Base-by-base conservation (phyloP, 2,329 filamentous ascomycete species). In the Colletotrichum aenigma region DNA sequence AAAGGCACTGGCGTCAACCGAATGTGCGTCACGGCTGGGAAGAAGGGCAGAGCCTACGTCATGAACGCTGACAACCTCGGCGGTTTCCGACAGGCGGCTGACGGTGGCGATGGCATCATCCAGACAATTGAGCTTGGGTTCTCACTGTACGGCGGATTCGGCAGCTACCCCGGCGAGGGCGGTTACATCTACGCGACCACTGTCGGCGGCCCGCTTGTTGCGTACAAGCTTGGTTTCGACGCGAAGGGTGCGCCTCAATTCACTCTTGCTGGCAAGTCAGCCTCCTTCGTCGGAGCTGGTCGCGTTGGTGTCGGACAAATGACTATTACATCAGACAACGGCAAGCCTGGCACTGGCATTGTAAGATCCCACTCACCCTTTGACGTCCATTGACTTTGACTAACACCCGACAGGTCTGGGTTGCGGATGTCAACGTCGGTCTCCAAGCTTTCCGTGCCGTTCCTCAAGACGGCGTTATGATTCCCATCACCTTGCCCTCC, bases 121-220 rank as follows among this genome's bases (percentile, higher is more conserved):
- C 85, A 86, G 75, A 84, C 82, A 3, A 82, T 85, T 30, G 78
- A 80, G 38, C 82, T 81, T 10, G 78, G 79, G 4, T 79, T 81
- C 18, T 81, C 84, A 2, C 79, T 86, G 10, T 86, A 84, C 70
- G 84, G 83, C 28, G 84, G 82, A 16, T 79, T 80, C 24, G 86
- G 84, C 15, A 85, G 84, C 13, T 87, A 87, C 72, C 86, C 86
- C 2, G 77, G 83, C 3, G 86, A 86, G 76, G 86, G 86, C 24
- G 86, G 86, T 13, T 87, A 84, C 64, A 83, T 87, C 74, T 87
- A 87, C 36, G 76, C 66, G 16, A 68, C 75, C 56, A 66, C 82
- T 79, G 67, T 82, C 79, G 30, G 81, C 79, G 65, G 80, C 70
- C 65, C 78, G 79, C 36, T 79, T 69, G 30, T 78, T 74, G 61